Evolutionary conservation across 2,329 filamentous ascomycete genomes (phyloP).

Genomic region (Nemania bipapillata): DNA sequence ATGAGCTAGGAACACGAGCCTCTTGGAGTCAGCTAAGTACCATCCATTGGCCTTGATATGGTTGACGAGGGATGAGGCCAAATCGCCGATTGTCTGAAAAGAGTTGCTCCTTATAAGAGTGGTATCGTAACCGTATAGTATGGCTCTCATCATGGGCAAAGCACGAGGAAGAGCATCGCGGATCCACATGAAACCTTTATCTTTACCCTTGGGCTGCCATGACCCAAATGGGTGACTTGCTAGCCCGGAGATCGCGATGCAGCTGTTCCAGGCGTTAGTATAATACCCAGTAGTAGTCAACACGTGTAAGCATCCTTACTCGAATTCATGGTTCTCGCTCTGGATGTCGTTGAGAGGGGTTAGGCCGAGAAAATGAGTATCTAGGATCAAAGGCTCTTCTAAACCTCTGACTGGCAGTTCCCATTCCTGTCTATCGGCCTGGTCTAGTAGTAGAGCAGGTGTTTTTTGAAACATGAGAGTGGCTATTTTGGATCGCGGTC

Average conservation of each 20-base stretch:
- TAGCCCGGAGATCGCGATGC: slow-evolving; percentile 43
- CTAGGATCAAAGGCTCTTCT: slow-evolving; percentile 31
- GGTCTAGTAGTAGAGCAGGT: not conserved
- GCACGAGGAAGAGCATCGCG: slow-evolving; percentile 40
- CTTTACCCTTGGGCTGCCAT: slow-evolving; percentile 41
- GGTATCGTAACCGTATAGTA: slow-evolving; percentile 46
- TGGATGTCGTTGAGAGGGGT: slow-evolving; percentile 41
- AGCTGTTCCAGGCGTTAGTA: no score
- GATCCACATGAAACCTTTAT: slow-evolving; percentile 47
- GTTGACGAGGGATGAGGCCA: slow-evolving; percentile 38
- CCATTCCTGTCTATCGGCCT: not conserved
- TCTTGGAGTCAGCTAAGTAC: slow-evolving; percentile 33
- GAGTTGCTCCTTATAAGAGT: slow-evolving; percentile 40
- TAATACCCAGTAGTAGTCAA: no score
- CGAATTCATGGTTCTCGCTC: slow-evolving; percentile 23
- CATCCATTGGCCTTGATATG: slow-evolving; percentile 37
- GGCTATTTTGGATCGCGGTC: not conserved
- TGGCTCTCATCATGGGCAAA: slow-evolving; percentile 32
- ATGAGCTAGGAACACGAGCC: slow-evolving; percentile 44
- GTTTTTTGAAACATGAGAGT: not conserved
- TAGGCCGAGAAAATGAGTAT: slow-evolving; percentile 41
- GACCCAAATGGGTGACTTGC: slow-evolving; percentile 45
- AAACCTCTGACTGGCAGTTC: not conserved
- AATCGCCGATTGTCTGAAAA: slow-evolving; percentile 43
- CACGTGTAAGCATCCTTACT: no score